Evolutionary conservation across 257 asterid species (phyloP).

Genomic region (Solanum bulbocastanum): DNA sequence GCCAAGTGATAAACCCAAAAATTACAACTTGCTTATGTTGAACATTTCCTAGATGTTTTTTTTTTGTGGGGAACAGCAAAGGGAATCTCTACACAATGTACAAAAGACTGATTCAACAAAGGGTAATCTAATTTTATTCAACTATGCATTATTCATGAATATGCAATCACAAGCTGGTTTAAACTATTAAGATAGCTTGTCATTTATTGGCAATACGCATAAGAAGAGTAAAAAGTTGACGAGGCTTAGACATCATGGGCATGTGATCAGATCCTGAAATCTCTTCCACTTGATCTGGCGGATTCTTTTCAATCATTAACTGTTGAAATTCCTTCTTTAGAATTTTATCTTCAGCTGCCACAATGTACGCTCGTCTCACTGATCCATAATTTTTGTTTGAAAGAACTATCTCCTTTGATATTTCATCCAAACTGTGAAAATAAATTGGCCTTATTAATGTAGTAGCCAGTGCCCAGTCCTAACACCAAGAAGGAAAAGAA

Average conservation of each 20-base stretch:
- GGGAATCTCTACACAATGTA: not conserved
- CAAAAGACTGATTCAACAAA: not conserved
- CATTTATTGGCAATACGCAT: not conserved
- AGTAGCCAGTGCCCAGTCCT: constrained; percentile 28
- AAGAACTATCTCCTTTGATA: constrained; percentile 3
- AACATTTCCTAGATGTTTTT: not conserved
- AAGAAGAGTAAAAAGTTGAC: constrained; percentile 12
- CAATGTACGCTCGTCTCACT: constrained; percentile 15
- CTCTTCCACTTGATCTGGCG: constrained; percentile 8
- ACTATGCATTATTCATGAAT: not conserved
- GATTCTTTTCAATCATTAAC: constrained; percentile 15
- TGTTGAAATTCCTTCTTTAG: constrained; percentile 4
- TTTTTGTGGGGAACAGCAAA: not conserved
- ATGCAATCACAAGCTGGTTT: not conserved
- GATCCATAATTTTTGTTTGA: constrained; percentile 13
- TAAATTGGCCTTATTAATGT: constrained; percentile 8
- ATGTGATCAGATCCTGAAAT: constrained; percentile 28
- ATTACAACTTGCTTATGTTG: not conserved
- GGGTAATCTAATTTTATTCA: not conserved
- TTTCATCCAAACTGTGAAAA: not conserved
- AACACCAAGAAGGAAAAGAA: not conserved
- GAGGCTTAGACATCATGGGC: constrained; percentile 26
- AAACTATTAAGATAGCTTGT: not conserved
- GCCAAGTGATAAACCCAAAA: not conserved
- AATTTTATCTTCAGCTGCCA: constrained; percentile 12